These are phyloP conservation scores for Diplodia mutila DNA, from an alignment of 2,329 filamentous ascomycete species.

Conservation along the genomic window DNA sequence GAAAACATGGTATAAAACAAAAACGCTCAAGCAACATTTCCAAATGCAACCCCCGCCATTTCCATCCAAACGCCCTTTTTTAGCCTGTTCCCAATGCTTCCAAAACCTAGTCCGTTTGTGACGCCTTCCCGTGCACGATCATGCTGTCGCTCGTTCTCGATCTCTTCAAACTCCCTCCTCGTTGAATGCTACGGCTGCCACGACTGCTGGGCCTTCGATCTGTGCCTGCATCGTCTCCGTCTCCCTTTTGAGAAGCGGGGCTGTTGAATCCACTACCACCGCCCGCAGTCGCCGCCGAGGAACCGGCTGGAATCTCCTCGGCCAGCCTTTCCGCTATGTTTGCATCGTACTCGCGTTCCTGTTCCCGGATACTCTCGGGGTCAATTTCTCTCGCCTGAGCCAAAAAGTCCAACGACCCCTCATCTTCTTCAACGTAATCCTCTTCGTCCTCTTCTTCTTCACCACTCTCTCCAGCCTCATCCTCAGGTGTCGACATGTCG, in stretches of 20 bases:
- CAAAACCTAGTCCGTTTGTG: background rate
- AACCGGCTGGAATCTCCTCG: constrained; percentile 54
- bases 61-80: background rate
- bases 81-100: background rate
- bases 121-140: constrained; percentile 15
- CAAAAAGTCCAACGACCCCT: constrained; percentile 50
- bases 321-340: constrained; percentile 52
- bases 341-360: constrained; percentile 53
- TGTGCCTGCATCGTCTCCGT: background rate
- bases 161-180: constrained; percentile 27
- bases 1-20: background rate
- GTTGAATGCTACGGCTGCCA: constrained; percentile 27
- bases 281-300: constrained; percentile 53
- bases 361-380: constrained; percentile 45
- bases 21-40: background rate
- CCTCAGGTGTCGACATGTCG: background rate
- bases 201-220: constrained; percentile 10
- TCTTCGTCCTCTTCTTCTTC: constrained; percentile 38
- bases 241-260: constrained; percentile 32
- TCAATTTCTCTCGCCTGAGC: constrained; percentile 50
- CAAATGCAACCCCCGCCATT: background rate
- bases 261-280: constrained; percentile 54
- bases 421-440: constrained; percentile 38
- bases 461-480: constrained; percentile 18
- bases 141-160: constrained; percentile 30